A percentile compares a stretch with the other conserved stretches of the same genome.
Conservation (phyloP, 169 alveolate genomes). For the Besnoitia besnoiti region DNA sequence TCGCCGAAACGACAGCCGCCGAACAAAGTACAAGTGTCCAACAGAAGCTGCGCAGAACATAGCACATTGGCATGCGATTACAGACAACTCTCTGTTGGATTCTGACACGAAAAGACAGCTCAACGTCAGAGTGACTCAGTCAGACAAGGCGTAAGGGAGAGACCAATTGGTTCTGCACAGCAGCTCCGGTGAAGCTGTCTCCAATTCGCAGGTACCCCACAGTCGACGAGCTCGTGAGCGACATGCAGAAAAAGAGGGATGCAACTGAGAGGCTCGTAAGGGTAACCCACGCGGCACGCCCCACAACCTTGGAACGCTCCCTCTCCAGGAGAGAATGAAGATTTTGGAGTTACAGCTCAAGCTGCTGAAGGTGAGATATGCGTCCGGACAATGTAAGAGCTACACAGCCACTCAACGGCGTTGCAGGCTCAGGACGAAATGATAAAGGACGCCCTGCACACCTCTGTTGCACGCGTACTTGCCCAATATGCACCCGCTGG, state of each 20-base stretch:
- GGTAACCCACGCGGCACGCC: background rate
- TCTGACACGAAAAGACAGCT: conserved; percentile 52
- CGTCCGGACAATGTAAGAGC: background rate
- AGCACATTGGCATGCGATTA: background rate
- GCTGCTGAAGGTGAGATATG: conserved; percentile 47
- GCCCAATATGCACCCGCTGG: conserved; percentile 69
- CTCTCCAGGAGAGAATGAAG: conserved; percentile 63
- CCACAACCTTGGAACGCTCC: background rate
- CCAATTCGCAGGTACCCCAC: conserved; percentile 67
- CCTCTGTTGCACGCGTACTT: conserved; percentile 64
- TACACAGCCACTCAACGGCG: background rate
- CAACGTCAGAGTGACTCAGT: conserved; percentile 61
- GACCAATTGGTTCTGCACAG: background rate
- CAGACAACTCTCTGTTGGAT: conserved; percentile 14
- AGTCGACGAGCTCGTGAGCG: conserved; percentile 71
- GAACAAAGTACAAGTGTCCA: background rate
- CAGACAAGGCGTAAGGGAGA: conserved; percentile 61
- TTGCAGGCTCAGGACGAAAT: conserved; percentile 68
- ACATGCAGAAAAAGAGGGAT: conserved; percentile 69
- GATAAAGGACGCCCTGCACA: conserved; percentile 68
- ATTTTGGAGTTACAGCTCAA: conserved; percentile 64
- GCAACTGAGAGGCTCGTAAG: conserved; percentile 70
- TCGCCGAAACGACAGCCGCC: background rate
- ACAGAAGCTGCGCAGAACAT: background rate
- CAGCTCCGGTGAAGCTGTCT: background rate